Percentiles rank a stretch among this genome's conserved stretches.
Evolutionary conservation across 495 filamentous ascomycete species (phyloP).

Genomic region (Echria macrotheca): DNA sequence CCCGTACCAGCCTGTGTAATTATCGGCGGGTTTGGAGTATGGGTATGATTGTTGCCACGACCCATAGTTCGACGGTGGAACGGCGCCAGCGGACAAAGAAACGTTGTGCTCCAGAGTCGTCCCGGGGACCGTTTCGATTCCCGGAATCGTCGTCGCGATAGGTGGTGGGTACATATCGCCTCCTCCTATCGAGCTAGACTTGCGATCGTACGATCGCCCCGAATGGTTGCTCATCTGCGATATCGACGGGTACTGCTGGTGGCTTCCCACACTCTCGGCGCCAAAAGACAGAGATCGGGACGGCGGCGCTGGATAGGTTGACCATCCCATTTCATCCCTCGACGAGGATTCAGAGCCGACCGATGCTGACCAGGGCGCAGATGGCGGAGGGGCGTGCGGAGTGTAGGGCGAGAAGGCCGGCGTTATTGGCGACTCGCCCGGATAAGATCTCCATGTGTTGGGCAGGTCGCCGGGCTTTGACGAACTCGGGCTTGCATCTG

Average conservation of each 20-base stretch:
- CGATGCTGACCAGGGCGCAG: slow-evolving; percentile 37
- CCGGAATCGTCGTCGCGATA: slow-evolving; percentile 33
- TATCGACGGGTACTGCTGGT: slow-evolving; percentile 29
- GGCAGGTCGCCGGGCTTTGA: slow-evolving; percentile 33
- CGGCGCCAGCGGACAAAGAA: slow-evolving; percentile 38
- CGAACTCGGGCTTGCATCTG: slow-evolving; percentile 31
- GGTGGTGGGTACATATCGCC: slow-evolving; percentile 34
- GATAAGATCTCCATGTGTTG: slow-evolving; percentile 34
- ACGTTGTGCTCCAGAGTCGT: slow-evolving; percentile 28
- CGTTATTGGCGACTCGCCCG: slow-evolving; percentile 35
- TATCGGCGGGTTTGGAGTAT: slow-evolving; percentile 32
- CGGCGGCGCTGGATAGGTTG: slow-evolving; percentile 33
- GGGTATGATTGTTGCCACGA: slow-evolving; percentile 42
- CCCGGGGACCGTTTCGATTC: slow-evolving; percentile 33
- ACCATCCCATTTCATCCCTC: slow-evolving; percentile 35
- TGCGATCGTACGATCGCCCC: slow-evolving; percentile 32
- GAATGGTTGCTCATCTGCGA: slow-evolving; percentile 24
- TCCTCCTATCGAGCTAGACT: slow-evolving; percentile 26
- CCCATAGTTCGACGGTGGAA: slow-evolving; percentile 34
- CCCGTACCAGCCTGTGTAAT: slow-evolving; percentile 39
- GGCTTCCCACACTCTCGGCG: slow-evolving; percentile 29
- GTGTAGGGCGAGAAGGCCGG: slow-evolving; percentile 38
- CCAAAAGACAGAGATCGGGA: slow-evolving; percentile 42
- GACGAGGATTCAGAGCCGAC: slow-evolving; percentile 27
- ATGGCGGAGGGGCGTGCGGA: slow-evolving; percentile 30